Evolutionary conservation across 768 basidiomycete genomes (phyloP), one percentile per base, ranked within the genome.

Genomic region (Roridomyces roridus): DNA sequence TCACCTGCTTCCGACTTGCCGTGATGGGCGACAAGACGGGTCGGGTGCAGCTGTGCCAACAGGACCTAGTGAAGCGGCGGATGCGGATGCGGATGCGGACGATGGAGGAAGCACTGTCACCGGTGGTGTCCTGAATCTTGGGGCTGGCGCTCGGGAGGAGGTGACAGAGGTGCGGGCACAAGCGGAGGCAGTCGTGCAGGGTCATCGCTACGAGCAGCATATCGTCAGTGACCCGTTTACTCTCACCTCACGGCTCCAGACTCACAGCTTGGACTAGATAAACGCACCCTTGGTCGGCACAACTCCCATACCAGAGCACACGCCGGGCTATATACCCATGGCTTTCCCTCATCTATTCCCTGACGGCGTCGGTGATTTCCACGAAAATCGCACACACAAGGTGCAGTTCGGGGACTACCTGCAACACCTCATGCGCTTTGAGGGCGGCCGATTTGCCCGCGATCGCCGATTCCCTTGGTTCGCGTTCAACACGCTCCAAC

Each of bases 401-500:
- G 31, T 60, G 6, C 20, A 57, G 1, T 28, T 57, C 15, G 55
- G 47, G 5, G 55, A 49, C 7, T 50, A 57, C 17, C 14, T 53
- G 3, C 18, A 26, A 10, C 51, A 60, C 43, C 48, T 60, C 7
- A 60, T 60, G 59, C 39, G 43, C 15, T 60, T 41, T 26, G 43
- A 60, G 21, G 59, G 48, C 1, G 54, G 50, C 35, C 53, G 54
- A 4, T 60, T 60, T 35, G 54, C 59, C 6, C 47, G 48, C 11
- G 41, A 60, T 39, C 59, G 48, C 4, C 43, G 59, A 6, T 60
- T 60, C 24, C 59, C 54, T 1, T 60, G 59, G 59, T 60, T 50
- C 37, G 49, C 59, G 3, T 60, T 60, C 53, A 60, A 60, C 39
- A 56, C 58, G 7, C 42, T 60, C 21, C 54, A 60, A 29, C 54